Evolutionary conservation across 768 basidiomycete genomes (phyloP).

Genomic region (Lentinula sp.): DNA sequence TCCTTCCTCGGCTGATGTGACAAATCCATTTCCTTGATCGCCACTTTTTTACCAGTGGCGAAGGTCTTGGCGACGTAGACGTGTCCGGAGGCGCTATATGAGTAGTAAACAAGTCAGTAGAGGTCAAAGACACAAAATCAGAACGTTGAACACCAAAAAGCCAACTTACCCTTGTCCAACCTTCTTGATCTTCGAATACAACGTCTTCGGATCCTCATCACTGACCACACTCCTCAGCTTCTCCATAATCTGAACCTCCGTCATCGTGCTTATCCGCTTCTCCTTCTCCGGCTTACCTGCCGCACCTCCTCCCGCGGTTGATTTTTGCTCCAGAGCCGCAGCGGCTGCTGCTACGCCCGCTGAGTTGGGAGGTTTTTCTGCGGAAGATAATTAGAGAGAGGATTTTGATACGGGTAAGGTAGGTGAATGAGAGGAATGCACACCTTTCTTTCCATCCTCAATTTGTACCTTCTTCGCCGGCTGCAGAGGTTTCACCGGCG

Average conservation of each 20-base stretch:
- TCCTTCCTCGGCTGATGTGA: constrained; percentile 95
- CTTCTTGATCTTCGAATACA: constrained; percentile 98
- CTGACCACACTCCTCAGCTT: constrained; percentile 87
- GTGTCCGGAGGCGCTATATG: constrained; percentile 84
- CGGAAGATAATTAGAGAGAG: not conserved
- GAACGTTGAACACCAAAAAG: constrained; percentile 8
- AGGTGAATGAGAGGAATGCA: not conserved
- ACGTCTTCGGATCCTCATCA: constrained; percentile 76
- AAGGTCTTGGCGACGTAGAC: constrained; percentile 96
- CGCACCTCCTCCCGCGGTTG: not conserved
- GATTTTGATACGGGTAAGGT: not conserved
- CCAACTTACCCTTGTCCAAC: constrained; percentile 90
- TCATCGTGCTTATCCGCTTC: constrained; percentile 93
- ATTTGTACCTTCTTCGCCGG: constrained; percentile 69
- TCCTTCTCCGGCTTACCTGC: constrained; percentile 66
- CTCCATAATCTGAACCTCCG: constrained; percentile 97
- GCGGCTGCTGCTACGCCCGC: constrained; percentile 57
- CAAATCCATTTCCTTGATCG: constrained; percentile 98
- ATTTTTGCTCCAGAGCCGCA: constrained; percentile 53
- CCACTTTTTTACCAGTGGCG: constrained; percentile 79
- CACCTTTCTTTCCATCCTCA: constrained; percentile 19
- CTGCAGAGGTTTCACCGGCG: constrained; percentile 71
- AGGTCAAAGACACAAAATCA: not conserved
- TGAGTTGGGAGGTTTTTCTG: constrained; percentile 40
- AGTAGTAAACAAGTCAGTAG: not conserved